Conservation (phyloP, 176 grass and related monocot species). For the Rhipidocladum racemiflorum region DNA sequence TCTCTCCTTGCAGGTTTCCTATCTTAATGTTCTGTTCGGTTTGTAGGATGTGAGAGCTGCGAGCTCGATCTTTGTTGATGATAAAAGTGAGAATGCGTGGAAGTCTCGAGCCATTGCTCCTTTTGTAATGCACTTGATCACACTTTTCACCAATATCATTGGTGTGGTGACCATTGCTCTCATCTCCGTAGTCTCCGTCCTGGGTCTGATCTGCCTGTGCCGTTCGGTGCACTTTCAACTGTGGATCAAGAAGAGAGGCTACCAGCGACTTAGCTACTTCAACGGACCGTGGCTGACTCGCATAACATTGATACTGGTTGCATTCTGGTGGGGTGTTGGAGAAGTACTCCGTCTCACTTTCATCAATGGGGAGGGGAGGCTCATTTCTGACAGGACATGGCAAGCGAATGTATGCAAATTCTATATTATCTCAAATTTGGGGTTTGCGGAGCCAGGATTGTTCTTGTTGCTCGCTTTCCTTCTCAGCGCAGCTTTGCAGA, state of each 20-base stretch:
- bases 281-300: conserved; percentile 77
- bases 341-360: conserved; percentile 70
- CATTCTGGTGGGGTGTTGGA: conserved; percentile 79
- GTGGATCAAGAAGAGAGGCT: conserved; percentile 53
- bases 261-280: conserved; percentile 77
- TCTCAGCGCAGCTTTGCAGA: conserved; percentile 78
- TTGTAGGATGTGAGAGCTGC: conserved; percentile 4
- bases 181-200: conserved; percentile 50
- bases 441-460: conserved; percentile 89
- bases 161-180: conserved; percentile 90
- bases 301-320: conserved; percentile 56
- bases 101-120: not conserved
- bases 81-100: conserved; percentile 49
- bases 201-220: conserved; percentile 69
- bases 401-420: conserved; percentile 68
- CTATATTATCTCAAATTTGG: conserved; percentile 83
- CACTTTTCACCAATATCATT: conserved; percentile 61
- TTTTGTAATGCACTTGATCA: conserved; percentile 65
- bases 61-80: conserved; percentile 9
- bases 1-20: conserved; percentile 29
- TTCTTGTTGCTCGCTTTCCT: conserved; percentile 85
- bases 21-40: not conserved
- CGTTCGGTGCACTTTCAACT: conserved; percentile 72
- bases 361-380: conserved; percentile 45
- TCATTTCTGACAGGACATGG: conserved; percentile 52